Evolutionary conservation across 2,329 filamentous ascomycete species (phyloP).

Genomic region (Aquanectria penicillioides): DNA sequence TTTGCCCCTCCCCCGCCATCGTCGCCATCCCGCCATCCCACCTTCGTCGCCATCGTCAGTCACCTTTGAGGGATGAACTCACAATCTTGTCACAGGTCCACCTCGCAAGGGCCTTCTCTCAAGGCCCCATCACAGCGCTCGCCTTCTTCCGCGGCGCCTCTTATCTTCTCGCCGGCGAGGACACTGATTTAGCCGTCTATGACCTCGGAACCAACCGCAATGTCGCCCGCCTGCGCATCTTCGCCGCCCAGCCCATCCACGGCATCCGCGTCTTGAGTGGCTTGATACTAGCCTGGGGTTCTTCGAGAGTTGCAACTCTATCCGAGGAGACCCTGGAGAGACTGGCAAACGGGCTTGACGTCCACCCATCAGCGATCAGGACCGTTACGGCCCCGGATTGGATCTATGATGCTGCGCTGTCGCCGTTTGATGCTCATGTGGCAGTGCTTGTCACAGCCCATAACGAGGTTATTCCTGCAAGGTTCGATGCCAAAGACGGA

Average conservation of each 20-base stretch:
- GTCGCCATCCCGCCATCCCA: slow-evolving; percentile 16
- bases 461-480: slow-evolving; percentile 76
- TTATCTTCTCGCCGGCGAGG: slow-evolving; percentile 68
- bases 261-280: slow-evolving; percentile 66
- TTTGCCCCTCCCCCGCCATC: slow-evolving; percentile 41
- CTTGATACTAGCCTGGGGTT: slow-evolving; percentile 75
- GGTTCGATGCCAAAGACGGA: slow-evolving; percentile 40
- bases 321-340: slow-evolving; percentile 37
- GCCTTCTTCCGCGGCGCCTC: slow-evolving; percentile 56
- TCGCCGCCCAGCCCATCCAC: slow-evolving; percentile 77
- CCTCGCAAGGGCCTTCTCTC: slow-evolving; percentile 51
- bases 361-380: slow-evolving; percentile 29
- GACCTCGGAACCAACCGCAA: slow-evolving; percentile 49
- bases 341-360: slow-evolving; percentile 31
- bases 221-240: slow-evolving; percentile 61
- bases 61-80: too few species aligned
- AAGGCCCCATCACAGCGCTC: slow-evolving; percentile 69
- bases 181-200: slow-evolving; percentile 66
- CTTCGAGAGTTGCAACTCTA: slow-evolving; percentile 62
- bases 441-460: slow-evolving; percentile 83
- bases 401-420: slow-evolving; percentile 75
- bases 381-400: slow-evolving; percentile 73
- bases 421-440: slow-evolving; percentile 51
- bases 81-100: slow-evolving; percentile 12
- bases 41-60: too few species aligned